Evolutionary conservation across 768 basidiomycete species (phyloP), one percentile per base, ranked within the genome.

Genomic region (Amyloporia xantha): DNA sequence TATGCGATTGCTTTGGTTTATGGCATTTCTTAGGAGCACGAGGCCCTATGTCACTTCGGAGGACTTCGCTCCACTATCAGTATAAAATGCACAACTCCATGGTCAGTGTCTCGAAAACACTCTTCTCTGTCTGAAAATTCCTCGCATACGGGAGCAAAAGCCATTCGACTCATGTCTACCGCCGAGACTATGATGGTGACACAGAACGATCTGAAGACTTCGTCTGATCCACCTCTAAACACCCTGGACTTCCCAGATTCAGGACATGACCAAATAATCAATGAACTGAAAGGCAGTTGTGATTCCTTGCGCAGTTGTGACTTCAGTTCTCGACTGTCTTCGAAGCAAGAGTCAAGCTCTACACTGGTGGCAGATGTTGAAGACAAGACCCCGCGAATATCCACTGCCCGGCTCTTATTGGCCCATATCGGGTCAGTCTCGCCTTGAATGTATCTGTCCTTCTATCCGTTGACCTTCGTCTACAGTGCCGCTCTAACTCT

Each of bases 401-500:
- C 86, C 3, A 79, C 78, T 1, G 50, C 71, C 21, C 77, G 76
- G 24, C 74, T 86, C 47, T 68, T 85, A 43, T 62, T 77, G 39
- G 76, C 82, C 20, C 86, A 88, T 62, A 72, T 86, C 53, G 86
- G 86, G 86, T 86, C 66, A 51, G 59, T 63, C 15, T 39, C 24
- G 28, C 33, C 38, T 50, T 27, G 24, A 41, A 19, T n/a, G n/a
- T n/a, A n/a, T n/a, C n/a, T n/a, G n/a, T n/a, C n/a, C n/a, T n/a
- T n/a, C n/a, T n/a, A n/a, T n/a, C n/a, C n/a, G n/a, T n/a, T n/a
- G n/a, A n/a, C n/a, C n/a, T n/a, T n/a, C n/a, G n/a, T n/a, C n/a
- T n/a, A 24, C 60, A 91, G 90, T 40, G 85, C 86, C 30, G 88
- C 86, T 4, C 64, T 91, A 66, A 74, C 88, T 9, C 63, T 91